Conservation (phyloP, 1,139 yeast genomes). For the Sugiyamaella novakii region DNA sequence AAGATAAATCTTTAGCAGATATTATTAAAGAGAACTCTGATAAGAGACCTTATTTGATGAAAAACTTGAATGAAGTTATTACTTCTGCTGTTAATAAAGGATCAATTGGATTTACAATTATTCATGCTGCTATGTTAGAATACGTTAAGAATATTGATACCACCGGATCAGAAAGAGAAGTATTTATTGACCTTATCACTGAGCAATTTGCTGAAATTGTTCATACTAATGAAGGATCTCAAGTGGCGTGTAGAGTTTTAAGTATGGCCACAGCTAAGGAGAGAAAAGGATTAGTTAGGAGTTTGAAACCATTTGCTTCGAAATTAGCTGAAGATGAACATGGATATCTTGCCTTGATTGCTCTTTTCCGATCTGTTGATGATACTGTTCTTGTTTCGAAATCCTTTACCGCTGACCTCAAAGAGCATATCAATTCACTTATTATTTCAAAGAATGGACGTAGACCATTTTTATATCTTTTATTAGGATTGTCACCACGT, state of each 20-base stretch:
- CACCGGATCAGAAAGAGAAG: conserved; percentile 67
- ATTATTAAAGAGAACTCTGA: conserved; percentile 74
- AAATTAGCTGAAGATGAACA: conserved; percentile 80
- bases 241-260: conserved; percentile 78
- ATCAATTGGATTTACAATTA: conserved; percentile 91
- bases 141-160: conserved; percentile 65
- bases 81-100: conserved; percentile 93
- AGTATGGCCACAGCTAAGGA: conserved; percentile 91
- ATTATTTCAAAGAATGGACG: conserved; percentile 77
- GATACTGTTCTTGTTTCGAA: conserved; percentile 85
- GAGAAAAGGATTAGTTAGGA: conserved; percentile 73
- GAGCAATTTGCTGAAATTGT: conserved; percentile 95
- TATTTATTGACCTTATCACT: conserved; percentile 76
- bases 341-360: conserved; percentile 80
- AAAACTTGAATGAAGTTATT: conserved; percentile 79
- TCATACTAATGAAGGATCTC: conserved; percentile 92
- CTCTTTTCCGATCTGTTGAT: conserved; percentile 84
- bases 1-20: conserved; percentile 63
- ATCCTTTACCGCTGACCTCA: conserved; percentile 64
- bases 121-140: conserved; percentile 96
- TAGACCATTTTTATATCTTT: conserved; percentile 81
- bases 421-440: conserved; percentile 58
- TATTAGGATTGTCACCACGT: conserved; percentile 78
- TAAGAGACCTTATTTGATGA: conserved; percentile 73
- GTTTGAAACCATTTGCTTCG: conserved; percentile 71